Evolutionary conservation across 2,329 filamentous ascomycete genomes (phyloP), one percentile per base, ranked within the genome.

Genomic region (Ophiostoma himal-ulmi): DNA sequence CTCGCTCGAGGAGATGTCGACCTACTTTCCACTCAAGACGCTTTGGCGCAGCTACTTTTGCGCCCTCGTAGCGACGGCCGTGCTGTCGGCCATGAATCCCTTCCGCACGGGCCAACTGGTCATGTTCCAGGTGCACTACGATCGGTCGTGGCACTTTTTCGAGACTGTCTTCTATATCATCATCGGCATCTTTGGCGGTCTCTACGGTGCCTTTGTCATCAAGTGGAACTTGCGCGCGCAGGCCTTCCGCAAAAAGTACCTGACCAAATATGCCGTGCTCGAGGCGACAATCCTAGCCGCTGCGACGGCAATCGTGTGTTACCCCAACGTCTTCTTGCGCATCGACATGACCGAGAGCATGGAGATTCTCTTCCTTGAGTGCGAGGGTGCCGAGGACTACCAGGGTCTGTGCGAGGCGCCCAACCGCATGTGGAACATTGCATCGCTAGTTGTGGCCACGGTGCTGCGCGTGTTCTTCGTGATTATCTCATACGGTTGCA

Each of bases 331-430:
- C 78, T 98, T 99, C 74, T 78, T 99, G 70, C 86, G 92, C 70
- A 97, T 98, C 76, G 96, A 99, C 80, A 98, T 99, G 95, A 97
- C 95, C 0, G 94, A 98, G 82, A 97, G 93, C 82, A 98, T 99
- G 95, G 94, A 98, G 78, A 96, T 97, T 73, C 82, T 99, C 13
- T 99, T 99, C 79, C 85, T 91, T 17, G 95, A 99, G 78, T 99
- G 95, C 75, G 92, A 96, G 77, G 93, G 91, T 5, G 89, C 85
- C 26, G 91, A 96, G 78, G 92, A 94, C 77, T 97, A 97, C 75
- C 88, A 96, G 73, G 91, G 91, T 6, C 86, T 99, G 20, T 99
- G 95, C 84, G 91, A 97, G 78, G 78, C 84, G 4, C 83, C 91
- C 68, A 90, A 91, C 75, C 88, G 93, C 34, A 90, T 89, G 83